Base-by-base conservation (phyloP, 2,329 filamentous ascomycete genomes). In the Chaetomiaceae sp. region DNA sequence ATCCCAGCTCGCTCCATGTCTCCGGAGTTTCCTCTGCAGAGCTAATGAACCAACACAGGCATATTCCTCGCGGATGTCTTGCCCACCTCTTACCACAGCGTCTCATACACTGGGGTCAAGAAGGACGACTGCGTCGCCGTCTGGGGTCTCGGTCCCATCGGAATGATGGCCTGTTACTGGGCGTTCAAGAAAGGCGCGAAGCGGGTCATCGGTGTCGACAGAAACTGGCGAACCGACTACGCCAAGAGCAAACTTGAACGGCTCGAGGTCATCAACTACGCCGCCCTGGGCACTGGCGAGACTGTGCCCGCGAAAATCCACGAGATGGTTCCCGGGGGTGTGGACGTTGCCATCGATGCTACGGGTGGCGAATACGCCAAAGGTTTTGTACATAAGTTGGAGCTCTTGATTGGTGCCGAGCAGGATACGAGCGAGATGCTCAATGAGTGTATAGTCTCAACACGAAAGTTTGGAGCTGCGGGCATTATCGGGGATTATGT, bases 41-140 rank as follows among this genome's bases (percentile, higher is more conserved):
- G 38, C 20, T 25, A 21, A 23, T 39, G 17, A 39, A 42, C 40
- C 17, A 7, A 1, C 27, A n/a, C 41, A 66, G 81, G 71, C 9
- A 73, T 86, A 2, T 86, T 76, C 65, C 72, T 86, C 4, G 82
- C 78, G 2, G 82, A 86, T 60, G 81, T 86, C 3, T 62, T 86
- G 10, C 69, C 71, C 34, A 86, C 83, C 1, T 78, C 76, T 34
- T 86, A 81, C 75, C 78, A 86, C 60, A 75, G 74, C 30, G 81
- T 85, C 3, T 76, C 82, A 14, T 82, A 85, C 61, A 85, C 82
- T 0, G 79, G 77, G 5, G 79, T 86, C 38, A 74, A 80, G 51
- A 70, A 83, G 51, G 82, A 77, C 10, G 81, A 85, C 56, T 73
- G 77, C 2, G 83, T 86, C 14, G 82, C 79, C 8, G 78, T 85